Conservation (phyloP, 2,329 filamentous ascomycete species). For the Aspergillus sp. region DNA sequence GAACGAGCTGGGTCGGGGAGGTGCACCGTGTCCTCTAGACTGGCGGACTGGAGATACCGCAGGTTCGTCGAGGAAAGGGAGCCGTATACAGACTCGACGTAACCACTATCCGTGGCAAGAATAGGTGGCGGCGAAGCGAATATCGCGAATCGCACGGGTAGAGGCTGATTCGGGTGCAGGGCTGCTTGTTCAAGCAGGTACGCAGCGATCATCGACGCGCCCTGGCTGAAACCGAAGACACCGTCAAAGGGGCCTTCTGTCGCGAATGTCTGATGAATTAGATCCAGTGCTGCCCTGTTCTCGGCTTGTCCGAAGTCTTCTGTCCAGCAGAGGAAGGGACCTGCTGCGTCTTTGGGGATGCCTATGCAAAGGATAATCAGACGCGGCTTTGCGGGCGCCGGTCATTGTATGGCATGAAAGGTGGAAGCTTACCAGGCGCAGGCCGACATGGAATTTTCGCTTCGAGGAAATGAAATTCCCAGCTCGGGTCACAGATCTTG, state of each 20-base stretch:
- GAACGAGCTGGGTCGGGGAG: not conserved
- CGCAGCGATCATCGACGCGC: constrained; percentile 22
- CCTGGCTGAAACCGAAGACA: constrained; percentile 32
- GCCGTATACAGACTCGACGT: not conserved
- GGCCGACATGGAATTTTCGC: constrained; percentile 11
- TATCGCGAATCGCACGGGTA: constrained; percentile 29
- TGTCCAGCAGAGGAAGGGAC: constrained; percentile 24
- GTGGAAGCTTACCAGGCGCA: not conserved
- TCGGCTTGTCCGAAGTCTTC: constrained; percentile 10
- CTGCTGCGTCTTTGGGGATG: constrained; percentile 14
- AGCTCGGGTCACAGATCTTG: constrained; percentile 15
- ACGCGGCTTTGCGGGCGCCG: not conserved
- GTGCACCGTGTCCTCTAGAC: not conserved
- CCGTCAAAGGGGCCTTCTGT: constrained; percentile 34
- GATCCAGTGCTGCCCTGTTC: constrained; percentile 16
- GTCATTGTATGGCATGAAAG: too few species aligned
- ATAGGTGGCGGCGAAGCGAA: constrained; percentile 21
- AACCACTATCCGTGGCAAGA: constrained; percentile 7
- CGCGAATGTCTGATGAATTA: constrained; percentile 23
- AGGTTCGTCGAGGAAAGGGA: constrained; percentile 5
- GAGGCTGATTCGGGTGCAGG: constrained; percentile 13
- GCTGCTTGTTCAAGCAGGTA: constrained; percentile 24
- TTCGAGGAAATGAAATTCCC: constrained; percentile 21
- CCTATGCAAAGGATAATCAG: not conserved
- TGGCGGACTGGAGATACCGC: not conserved